Evolutionary conservation across 1,139 yeast genomes (phyloP), one percentile per base, ranked within the genome.

Genomic region (Hansenula lynferdii): DNA sequence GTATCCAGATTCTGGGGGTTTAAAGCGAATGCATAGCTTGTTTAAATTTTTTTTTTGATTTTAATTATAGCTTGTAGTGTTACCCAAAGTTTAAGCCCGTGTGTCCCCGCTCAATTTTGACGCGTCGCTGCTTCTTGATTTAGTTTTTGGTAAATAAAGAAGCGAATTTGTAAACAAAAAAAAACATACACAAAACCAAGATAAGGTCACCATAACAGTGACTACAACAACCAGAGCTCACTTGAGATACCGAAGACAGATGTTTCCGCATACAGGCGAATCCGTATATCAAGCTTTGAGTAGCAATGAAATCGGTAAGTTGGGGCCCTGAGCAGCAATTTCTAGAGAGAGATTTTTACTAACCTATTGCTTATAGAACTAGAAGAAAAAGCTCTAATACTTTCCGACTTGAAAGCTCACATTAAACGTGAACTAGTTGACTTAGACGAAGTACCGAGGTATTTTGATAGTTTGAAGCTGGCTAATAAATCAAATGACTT

Each of bases 361-460:
- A 29, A 39, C 48, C 39, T 39, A 41, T 3, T 12, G 11, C 4
- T 22, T 10, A 12, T 30, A 49, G 55, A 46, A 26, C 28, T 44
- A 20, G 60, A 56, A 11, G 56, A 54, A 31, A 75, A 75, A 50
- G 49, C 68, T n/a, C 56, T 57, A 6, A 55, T 66, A 10, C 62
- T 84, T 3, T 62, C 68, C 9, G 69, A 67, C 19, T 70, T 84
- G 47, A 85, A 85, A 50, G 74, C 84, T 0, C 84, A 78, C 50
- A 82, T 85, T 30, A 85, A 85, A 54, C 67, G 79, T 42, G 85
- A 80, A 41, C 65, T 72, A 39, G 81, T 85, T 12, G 76, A 80
- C 43, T 58, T 79, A 16, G 44, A 61, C 2, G 67, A 70, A 33
- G 81, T 77, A 3, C 75, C 74, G 11, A 56, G 65, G 30, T 82